phyloP scores from a whole-genome alignment of 257 asterid genomes.

The Avicennia marina region DNA sequence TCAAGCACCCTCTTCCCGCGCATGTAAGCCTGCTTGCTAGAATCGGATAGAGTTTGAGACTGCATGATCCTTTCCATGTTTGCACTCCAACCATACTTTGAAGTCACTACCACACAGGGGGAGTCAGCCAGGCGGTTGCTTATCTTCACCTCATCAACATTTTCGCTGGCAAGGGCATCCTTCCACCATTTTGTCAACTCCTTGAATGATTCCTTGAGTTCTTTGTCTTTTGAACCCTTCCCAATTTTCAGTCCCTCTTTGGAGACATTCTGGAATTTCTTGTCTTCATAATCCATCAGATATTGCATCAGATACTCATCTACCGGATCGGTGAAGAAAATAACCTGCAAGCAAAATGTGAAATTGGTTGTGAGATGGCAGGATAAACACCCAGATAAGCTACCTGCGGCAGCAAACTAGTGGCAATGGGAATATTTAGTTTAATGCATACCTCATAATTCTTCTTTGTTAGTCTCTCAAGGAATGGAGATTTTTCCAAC shows the following conservation, averaged over 20 bases:
- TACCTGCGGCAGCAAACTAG: not conserved
- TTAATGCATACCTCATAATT: constrained; percentile 61
- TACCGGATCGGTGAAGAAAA: constrained; percentile 84
- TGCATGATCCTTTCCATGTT: constrained; percentile 96
- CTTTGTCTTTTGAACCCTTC: constrained; percentile 76
- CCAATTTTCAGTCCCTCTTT: constrained; percentile 87
- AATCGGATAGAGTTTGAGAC: constrained; percentile 82
- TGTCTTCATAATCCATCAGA: constrained; percentile 89
- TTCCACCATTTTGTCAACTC: constrained; percentile 95
- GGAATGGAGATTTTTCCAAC: constrained; percentile 95
- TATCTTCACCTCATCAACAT: constrained; percentile 79
- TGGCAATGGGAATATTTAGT: not conserved
- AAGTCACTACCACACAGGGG: constrained; percentile 89
- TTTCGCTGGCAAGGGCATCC: constrained; percentile 68
- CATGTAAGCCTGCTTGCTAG: constrained; percentile 86
- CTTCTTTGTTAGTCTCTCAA: constrained; percentile 81
- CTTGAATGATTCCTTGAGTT: constrained; percentile 79
- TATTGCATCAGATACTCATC: constrained; percentile 95
- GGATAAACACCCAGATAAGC: not conserved
- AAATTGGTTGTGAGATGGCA: not conserved
- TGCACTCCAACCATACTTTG: constrained; percentile 85
- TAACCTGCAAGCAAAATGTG: constrained; percentile 48
- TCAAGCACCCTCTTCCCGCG: constrained; percentile 90
- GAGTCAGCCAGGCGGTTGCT: constrained; percentile 85
- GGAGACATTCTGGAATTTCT: constrained; percentile 87